Evolutionary conservation across 1,284 basidiomycete species (phyloP).

Genomic region (Malassezia furfur): DNA sequence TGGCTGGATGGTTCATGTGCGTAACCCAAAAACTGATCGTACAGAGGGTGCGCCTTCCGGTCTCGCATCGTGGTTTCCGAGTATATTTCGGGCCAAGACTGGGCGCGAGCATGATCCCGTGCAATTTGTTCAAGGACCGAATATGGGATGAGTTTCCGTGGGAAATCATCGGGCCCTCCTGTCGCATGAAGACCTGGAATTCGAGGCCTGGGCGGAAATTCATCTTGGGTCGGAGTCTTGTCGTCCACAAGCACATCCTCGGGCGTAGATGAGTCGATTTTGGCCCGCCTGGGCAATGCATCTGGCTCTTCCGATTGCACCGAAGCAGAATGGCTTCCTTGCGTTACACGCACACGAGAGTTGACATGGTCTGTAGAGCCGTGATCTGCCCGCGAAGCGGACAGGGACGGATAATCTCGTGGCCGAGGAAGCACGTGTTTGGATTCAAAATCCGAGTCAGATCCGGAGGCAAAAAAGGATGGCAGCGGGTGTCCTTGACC

Average conservation of each 20-base stretch:
- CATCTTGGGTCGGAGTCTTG: neutral
- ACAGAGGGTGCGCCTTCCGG: neutral
- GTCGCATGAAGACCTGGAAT: neutral
- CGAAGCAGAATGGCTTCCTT: no score
- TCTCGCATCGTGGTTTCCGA: neutral
- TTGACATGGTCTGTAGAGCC: no score
- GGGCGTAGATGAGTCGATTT: no score
- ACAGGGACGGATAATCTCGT: neutral
- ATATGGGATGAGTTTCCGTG: neutral
- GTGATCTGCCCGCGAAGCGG: neutral
- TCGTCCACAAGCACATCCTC: no score
- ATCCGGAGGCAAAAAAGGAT: neutral
- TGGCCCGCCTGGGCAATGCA: no score
- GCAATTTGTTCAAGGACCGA: conserved; percentile 1
- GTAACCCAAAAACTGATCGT: neutral
- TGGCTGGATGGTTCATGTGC: neutral
- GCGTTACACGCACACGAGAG: no score
- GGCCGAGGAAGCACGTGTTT: neutral
- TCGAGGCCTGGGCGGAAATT: neutral
- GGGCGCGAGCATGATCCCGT: neutral
- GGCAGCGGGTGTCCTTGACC: neutral
- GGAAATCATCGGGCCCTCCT: neutral
- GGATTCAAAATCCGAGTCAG: neutral
- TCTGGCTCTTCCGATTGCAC: no score
- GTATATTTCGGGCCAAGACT: neutral